Evolutionary conservation across 2,329 filamentous ascomycete genomes (phyloP).

Genomic region (Curvularia sp.): DNA sequence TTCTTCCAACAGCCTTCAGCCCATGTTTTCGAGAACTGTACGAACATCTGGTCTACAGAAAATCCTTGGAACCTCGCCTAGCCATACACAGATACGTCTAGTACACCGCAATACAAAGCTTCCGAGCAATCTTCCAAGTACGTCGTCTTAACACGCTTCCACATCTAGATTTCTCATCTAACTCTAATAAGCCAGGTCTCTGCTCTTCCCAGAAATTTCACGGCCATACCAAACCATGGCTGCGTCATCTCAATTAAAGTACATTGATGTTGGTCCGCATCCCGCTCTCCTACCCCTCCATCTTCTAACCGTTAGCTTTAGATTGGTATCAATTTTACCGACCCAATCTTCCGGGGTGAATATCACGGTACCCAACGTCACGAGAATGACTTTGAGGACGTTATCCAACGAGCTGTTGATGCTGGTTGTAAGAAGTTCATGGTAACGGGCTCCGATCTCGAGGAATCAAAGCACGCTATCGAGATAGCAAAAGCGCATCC

Average conservation of each 20-base stretch:
- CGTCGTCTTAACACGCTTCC: conserved; percentile 8
- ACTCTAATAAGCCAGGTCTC: not conserved
- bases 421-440: conserved; percentile 89
- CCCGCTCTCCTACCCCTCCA: conserved; percentile 12
- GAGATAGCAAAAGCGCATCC: conserved; percentile 76
- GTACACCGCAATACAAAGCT: not conserved
- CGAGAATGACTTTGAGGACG: conserved; percentile 73
- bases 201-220: not conserved
- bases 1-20: conserved; percentile 11
- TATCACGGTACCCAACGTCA: conserved; percentile 83
- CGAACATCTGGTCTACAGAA: not conserved
- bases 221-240: conserved; percentile 8
- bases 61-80: not conserved
- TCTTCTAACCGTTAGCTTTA: conserved; percentile 42
- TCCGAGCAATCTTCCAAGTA: conserved; percentile 21
- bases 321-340: conserved; percentile 95
- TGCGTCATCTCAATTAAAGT: conserved; percentile 35
- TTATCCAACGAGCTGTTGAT: conserved; percentile 78
- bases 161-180: not conserved
- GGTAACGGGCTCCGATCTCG: conserved; percentile 87
- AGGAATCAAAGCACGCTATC: conserved; percentile 77
- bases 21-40: conserved; percentile 20
- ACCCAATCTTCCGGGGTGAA: conserved; percentile 83
- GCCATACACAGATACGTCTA: not conserved
- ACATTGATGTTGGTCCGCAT: conserved; percentile 54